Base-by-base conservation (phyloP, 2,329 filamentous ascomycete species). In the Penicillium janthinellum region DNA sequence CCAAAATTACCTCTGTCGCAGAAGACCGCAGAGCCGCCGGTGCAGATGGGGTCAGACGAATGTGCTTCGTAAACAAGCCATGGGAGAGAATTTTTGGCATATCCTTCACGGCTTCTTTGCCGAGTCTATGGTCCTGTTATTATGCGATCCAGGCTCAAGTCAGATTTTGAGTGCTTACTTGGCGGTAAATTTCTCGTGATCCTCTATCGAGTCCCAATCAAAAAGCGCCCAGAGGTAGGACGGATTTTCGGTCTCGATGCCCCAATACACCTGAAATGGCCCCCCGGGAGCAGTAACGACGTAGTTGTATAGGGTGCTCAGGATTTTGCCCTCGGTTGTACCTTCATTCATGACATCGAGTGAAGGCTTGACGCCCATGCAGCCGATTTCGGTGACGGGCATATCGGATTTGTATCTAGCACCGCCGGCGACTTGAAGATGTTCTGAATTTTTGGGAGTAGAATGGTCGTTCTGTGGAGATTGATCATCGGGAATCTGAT, bases 301-400 rank as follows among this genome's bases (percentile, higher is more conserved):
- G 22, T 38, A 38, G 3, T 52, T 17, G 34, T 39, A 52, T 39
- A 39, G 3, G 4, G 39, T 39, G 34, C 17, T 39, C 49, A 39
- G 17, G 11, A 52, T 52, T 10, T 52, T 20, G n/a, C 49, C 49
- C 15, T 52, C 49, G 22, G 34, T 8, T 1, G 49, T 52, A 17
- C 6, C 2, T 3, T 52, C 49, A 17, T 52, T 39, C 5, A 15
- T 52, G 14, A 52, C 37, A 28, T 52, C 49, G 15, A 52, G 14
- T 38, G 49, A 52, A 39, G 49, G 49, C 35, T 39, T 25, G 10
- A 52, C 49, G 37, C 49, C 49, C 49, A 52, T 52, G 20, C 49
- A 52, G 37, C 49, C 37, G 12, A 52, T 8, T 22, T 52, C 49
- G 15, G 37, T 52, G 12, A 52, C 20, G 11, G 49, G 1, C 49